phyloP scores from a whole-genome alignment of 495 filamentous ascomycete species.

The Penicillium bovifimosum region DNA sequence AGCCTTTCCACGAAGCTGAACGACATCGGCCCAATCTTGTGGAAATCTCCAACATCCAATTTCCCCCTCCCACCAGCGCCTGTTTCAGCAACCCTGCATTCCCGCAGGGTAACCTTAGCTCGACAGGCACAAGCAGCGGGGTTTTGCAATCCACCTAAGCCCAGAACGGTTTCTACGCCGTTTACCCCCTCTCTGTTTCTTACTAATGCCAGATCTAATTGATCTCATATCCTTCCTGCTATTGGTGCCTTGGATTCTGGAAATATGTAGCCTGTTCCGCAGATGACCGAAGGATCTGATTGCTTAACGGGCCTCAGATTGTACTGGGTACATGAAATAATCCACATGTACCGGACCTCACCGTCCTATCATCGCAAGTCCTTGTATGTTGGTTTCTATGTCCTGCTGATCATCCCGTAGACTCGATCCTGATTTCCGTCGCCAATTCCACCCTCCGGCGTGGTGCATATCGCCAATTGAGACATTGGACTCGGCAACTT shows the following conservation, averaged over 20 bases:
- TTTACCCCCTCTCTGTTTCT: constrained; percentile 2
- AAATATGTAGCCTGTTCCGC: constrained; percentile 12
- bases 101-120: constrained; percentile 1
- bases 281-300: constrained; percentile 14
- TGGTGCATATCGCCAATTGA: constrained; percentile 12
- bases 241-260: constrained; percentile 12
- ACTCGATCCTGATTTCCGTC: constrained; percentile 7
- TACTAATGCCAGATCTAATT: constrained; percentile 19
- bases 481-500: constrained; percentile 7
- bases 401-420: constrained; percentile 7
- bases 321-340: not conserved
- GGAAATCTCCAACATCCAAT: not conserved
- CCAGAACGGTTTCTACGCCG: constrained; percentile 12
- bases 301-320: constrained; percentile 10
- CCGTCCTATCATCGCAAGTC: not conserved
- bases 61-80: constrained; percentile 1
- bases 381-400: not conserved
- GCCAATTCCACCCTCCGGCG: not conserved
- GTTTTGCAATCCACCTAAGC: constrained; percentile 1
- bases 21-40: not conserved
- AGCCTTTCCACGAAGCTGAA: not conserved
- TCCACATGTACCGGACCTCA: not conserved
- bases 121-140: constrained; percentile 4
- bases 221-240: not conserved
- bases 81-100: constrained; percentile 9